Percentiles rank a stretch among this genome's conserved stretches.
Conservation (phyloP, 1,139 yeast genomes). For the Lodderomyces parapsilosis region DNA sequence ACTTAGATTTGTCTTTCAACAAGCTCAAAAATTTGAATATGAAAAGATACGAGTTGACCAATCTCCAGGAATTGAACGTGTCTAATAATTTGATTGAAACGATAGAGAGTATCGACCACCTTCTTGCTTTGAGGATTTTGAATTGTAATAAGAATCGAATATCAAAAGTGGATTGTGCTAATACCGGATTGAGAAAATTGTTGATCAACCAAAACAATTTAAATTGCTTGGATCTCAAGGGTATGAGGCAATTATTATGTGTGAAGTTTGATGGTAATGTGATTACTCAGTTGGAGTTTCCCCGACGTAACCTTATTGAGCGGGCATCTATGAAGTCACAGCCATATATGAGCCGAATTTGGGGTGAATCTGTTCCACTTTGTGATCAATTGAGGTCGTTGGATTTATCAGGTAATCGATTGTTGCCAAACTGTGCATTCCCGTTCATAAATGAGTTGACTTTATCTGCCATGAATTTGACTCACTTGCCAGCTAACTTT, state of each 20-base stretch:
- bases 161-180: conserved; percentile 19
- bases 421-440: conserved; percentile 21
- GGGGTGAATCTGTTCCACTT: conserved; percentile 8
- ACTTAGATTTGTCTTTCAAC: conserved; percentile 45
- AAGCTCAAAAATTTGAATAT: conserved; percentile 42
- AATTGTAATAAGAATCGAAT: conserved; percentile 46
- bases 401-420: conserved; percentile 41
- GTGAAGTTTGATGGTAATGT: conserved; percentile 49
- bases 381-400: conserved; percentile 22
- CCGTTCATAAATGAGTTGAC: conserved; percentile 39
- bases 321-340: conserved; percentile 45
- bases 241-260: conserved; percentile 41
- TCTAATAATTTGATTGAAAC: conserved; percentile 36
- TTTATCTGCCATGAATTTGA: conserved; percentile 45
- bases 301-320: conserved; percentile 35
- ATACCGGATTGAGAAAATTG: conserved; percentile 38
- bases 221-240: conserved; percentile 26
- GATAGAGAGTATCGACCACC: conserved; percentile 30
- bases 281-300: conserved; percentile 16
- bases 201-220: conserved; percentile 42
- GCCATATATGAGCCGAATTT: conserved; percentile 11
- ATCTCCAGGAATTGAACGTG: conserved; percentile 45
- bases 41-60: conserved; percentile 29
- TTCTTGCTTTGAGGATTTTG: conserved; percentile 37
- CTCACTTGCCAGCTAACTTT: conserved; percentile 35